Base-by-base conservation (phyloP, 805 yeast species). In the Candida lessepsii region DNA sequence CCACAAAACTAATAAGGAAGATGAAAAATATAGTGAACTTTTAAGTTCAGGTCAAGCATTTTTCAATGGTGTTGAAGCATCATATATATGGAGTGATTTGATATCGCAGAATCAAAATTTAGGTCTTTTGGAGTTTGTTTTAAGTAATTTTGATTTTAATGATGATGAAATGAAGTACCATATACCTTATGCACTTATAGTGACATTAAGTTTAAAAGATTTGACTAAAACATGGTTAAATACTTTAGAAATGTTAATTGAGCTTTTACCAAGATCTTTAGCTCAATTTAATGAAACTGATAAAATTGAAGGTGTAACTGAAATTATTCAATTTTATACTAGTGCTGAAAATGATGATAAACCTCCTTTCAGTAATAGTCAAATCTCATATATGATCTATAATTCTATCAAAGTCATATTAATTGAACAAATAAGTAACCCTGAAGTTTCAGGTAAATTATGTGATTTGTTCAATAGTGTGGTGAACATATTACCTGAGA, bases 101-200 rank as follows among this genome's bases (percentile, higher is more conserved):
- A 66, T 35, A 7, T n/a, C 19, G 35, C 39, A 55, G n/a, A 45
- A 49, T 36, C 50, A 4, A 58, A 74, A 28, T 49, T 78, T 16
- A 73, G 69, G 0, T 2, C 63, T 85, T 14, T 64, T 87, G 6
- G 60, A 65, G 4, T 90, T 81, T 57, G 70, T 86, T 13, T 47
- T 88, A 9, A 65, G 68, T 16, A 73, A 74, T 39, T 91, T 87
- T 64, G 77, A 86, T 47, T 79, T 89, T 20, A 77, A 75, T 29
- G 99, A 91, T 47, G 97, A 89, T 50, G 98, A 89, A 46, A 87
- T 88, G 84, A 61, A 83, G 6, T 65, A 78, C 0, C 96, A 91
- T 55, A 64, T 85, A 6, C 97, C 98, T 0, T 60, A 87, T 30
- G 71, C 85, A 0, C 56, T 89, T 1, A 49, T 87, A 14, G 63